phyloP scores from a whole-genome alignment of 441 rosid species.

The Syzygium syzygioides region DNA sequence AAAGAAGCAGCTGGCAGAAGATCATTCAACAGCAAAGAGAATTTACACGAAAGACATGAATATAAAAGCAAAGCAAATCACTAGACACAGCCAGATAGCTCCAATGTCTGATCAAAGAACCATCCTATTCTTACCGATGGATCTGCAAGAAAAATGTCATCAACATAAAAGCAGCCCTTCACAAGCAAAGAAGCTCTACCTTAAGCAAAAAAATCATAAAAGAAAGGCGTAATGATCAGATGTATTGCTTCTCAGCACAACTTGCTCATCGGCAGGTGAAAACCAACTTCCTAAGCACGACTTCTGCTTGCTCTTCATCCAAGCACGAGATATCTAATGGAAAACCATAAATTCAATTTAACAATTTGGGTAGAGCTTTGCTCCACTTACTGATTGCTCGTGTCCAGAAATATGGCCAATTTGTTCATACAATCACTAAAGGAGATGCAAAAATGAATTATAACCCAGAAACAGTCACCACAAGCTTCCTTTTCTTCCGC shows the following conservation, averaged over 20 bases:
- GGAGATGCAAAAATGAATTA: background rate
- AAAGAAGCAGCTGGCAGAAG: background rate
- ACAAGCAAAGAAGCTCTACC: background rate
- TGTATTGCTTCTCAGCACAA: background rate
- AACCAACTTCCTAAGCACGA: background rate
- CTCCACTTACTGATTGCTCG: background rate
- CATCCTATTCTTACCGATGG: background rate
- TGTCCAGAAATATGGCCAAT: background rate
- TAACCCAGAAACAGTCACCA: background rate
- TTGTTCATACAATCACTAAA: background rate
- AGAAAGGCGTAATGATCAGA: background rate
- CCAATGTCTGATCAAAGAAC: background rate
- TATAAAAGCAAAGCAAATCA: background rate
- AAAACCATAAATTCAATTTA: background rate
- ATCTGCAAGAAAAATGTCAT: background rate
- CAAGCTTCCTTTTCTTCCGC: background rate
- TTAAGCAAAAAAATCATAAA: background rate
- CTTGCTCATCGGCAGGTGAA: background rate
- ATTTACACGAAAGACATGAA: background rate
- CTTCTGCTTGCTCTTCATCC: background rate
- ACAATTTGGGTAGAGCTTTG: background rate
- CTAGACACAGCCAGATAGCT: background rate
- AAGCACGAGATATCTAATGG: background rate
- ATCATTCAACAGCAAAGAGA: background rate
- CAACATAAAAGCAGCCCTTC: background rate